Evolutionary conservation across 208 protist species (phyloP), one percentile per base, ranked within the genome.

Genomic region (Crithidia expoeki): DNA sequence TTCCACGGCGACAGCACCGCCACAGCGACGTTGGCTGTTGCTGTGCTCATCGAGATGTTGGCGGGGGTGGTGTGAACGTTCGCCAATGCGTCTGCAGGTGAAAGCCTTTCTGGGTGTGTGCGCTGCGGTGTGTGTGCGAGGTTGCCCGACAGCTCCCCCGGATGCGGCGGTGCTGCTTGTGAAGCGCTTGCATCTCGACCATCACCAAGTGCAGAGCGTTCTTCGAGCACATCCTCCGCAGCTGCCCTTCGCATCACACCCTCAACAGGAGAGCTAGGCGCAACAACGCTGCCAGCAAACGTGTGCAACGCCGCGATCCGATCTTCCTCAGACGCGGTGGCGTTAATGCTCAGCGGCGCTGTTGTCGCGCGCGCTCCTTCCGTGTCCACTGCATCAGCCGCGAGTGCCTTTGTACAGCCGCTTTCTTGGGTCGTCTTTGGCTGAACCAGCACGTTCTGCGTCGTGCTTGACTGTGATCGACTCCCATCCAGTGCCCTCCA

Each of bases 301-400:
- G 17, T 32, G 1, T 27, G 59, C 21, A 65, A 5, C n/a, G 47
- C 30, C 9, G 61, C 28, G 4, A 42, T 11, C 40, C 14, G 14
- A n/a, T 53, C 55, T 1, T 76, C 70, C 6, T 51, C 61, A 1
- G 27, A 50, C 16, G 42, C 33, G 16, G 72, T 77, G 12, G 67
- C 64, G 27, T 77, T 67, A 32, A 77, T 77, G 65, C 72, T 77
- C 34, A 77, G 50, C 47, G 72, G 72, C 16, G 23, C 38, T 11
- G 49, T 23, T 16, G 12, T 17, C 21, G n/a, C n/a, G n/a, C 25
- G n/a, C 47, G 30, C 59, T 16, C 12, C n/a, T 1, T 30, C 12
- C 47, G 21, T 52, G 4, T 11, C 12, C 6, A 19, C 14, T 7
- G 21, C 10, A n/a, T 4, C 44, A 9, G 17, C 9, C 6, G 44